Evolutionary conservation across 2,329 filamentous ascomycete genomes (phyloP), one percentile per base, ranked within the genome.

Genomic region (Trichophyton benhamiae): DNA sequence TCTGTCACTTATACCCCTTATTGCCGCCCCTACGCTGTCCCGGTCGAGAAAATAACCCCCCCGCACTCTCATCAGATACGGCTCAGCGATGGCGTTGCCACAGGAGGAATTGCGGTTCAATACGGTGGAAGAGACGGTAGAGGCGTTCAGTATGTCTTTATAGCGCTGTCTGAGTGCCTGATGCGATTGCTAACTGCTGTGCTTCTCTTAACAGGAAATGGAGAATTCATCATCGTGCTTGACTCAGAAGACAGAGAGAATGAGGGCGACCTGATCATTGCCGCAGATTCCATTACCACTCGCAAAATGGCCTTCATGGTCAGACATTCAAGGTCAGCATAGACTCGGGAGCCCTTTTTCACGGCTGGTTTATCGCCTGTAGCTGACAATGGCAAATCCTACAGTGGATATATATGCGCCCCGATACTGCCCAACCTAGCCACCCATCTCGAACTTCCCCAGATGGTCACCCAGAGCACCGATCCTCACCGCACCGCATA

Each of bases 191-290:
- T 38, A 44, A 20, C 27, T 36, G 41, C 42, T n/a, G 58, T 30
- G 13, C 13, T n/a, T 22, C 27, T 30, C 4, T 44, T 4, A 3
- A 42, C 33, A 89, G 86, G 80, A 70, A 83, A 85, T 75, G 91
- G 90, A 75, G 86, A 97, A 72, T 97, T 97, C 81, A 87, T 99
- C 72, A 85, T 99, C 64, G 92, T 96, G 42, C 89, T 99, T 70
- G 94, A 99, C 79, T 88, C 89, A 67, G 85, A 90, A 66, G 84
- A 86, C 65, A 91, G 94, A 75, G 94, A 99, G 76, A 99, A 99
- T 75, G 94, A 99, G 82, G 94, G 91, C 75, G 94, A 99, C 78
- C 84, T 99, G 57, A 96, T 97, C 75, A 95, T 97, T 71, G 89
- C 94, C 67, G 92, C 91, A 65, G 80, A 90, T 67, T 82, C 87